Conservation (phyloP, 805 yeast species). For the Candida peoriensis region DNA sequence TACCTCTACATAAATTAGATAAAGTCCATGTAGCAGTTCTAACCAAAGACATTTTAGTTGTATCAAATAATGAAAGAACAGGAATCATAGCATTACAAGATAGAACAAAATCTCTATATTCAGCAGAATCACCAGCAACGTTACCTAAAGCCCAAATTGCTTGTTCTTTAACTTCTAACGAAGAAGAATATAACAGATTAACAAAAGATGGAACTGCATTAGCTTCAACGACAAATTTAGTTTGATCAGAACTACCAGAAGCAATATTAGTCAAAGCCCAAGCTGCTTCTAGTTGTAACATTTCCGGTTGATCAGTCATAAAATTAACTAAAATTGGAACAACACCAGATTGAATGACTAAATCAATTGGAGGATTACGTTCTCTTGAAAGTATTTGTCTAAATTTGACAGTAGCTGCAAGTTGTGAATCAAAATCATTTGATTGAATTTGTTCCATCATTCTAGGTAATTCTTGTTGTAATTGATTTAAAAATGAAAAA, state of each 20-base stretch:
- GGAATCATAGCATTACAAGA: conserved; percentile 86
- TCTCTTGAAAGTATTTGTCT: conserved; percentile 92
- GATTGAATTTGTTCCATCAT: conserved; percentile 81
- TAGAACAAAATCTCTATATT: conserved; percentile 85
- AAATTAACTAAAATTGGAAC: conserved; percentile 87
- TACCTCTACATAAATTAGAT: conserved; percentile 94
- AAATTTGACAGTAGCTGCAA: conserved; percentile 87
- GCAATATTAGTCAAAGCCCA: conserved; percentile 99
- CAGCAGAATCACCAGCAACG: conserved; percentile 95
- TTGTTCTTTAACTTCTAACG: conserved; percentile 93
- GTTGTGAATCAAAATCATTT: conserved; percentile 69
- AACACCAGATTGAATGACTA: conserved; percentile 89
- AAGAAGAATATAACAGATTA: conserved; percentile 69
- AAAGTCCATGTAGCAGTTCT: conserved; percentile 98
- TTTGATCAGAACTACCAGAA: conserved; percentile 86
- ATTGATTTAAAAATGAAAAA: conserved; percentile 39
- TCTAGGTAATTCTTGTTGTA: conserved; percentile 69
- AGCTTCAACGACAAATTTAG: conserved; percentile 83
- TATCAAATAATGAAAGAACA: conserved; percentile 69
- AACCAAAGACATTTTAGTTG: conserved; percentile 81
- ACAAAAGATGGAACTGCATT: conserved; percentile 94
- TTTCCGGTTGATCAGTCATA: conserved; percentile 75
- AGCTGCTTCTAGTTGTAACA: conserved; percentile 95
- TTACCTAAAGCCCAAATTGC: conserved; percentile 99
- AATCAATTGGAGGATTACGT: conserved; percentile 92